Base-by-base conservation (phyloP, 2,329 filamentous ascomycete species). In the Xylaria digitata region DNA sequence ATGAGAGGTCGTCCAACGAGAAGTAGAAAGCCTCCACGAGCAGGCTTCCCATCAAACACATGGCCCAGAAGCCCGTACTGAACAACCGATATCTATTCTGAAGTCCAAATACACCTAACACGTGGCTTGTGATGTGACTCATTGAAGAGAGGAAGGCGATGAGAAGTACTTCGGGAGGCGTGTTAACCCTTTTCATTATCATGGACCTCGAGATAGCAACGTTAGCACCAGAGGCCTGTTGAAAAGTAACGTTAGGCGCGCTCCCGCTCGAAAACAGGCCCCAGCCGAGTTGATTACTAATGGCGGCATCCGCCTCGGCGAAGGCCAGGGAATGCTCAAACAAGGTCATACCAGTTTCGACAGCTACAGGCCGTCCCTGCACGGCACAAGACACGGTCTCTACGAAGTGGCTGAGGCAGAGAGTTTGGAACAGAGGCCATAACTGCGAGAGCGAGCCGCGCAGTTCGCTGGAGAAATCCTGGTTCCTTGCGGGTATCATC, bases 281-380 rank as follows among this genome's bases (percentile, higher is more conserved):
- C 78, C 94, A 88, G 13, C 90, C 90, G 15, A 97, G 86, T 57
- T 94, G 92, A 71, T 90, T 92, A 73, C 90, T 90, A 52, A 97
- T 90, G 70, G 94, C 92, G 34, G 92, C 91, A 78, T 99, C 96
- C 8, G 95, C 95, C 79, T 99, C 96, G 11, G 95, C 93, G 80
- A 98, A 99, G 2, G 95, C 95, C 8, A 99, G 84, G 0, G 94
- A 97, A 76, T 97, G 94, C 77, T 99, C 96, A 74, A 98, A 97
- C 1, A 97, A 87, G 0, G 94, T 97, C 92, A 98, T 97, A 19
- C 94, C 94, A 1, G 93, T 96, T 80, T 98, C 96, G 0, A 92
- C 91, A 69, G 92, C 88, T 0, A 93, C 87, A 2, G 89, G 87
- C 2, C 92, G 89, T 37, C 95, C 95, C 78, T 97, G 93, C 6